Percentiles rank a stretch among this genome's conserved stretches.
phyloP scores from a whole-genome alignment of 192 early-diverging fungal species.

The Podila clonocystis region DNA sequence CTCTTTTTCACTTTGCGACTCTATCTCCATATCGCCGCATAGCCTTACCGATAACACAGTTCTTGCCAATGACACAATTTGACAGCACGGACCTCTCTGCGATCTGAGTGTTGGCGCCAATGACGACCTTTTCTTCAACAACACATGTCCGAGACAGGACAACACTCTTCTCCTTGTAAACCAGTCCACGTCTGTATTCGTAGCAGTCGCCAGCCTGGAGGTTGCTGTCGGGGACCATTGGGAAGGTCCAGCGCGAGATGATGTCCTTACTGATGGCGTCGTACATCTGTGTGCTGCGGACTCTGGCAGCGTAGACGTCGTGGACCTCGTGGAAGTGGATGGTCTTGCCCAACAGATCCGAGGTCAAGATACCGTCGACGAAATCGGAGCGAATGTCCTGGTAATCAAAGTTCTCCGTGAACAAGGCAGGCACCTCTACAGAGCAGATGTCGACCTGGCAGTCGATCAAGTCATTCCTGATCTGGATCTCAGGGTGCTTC shows the following conservation, averaged over 20 bases:
- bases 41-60: constrained; percentile 72
- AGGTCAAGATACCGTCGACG: constrained; percentile 88
- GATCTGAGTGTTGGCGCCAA: constrained; percentile 81
- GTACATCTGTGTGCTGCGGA: constrained; percentile 77
- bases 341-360: constrained; percentile 86
- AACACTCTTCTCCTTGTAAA: constrained; percentile 87
- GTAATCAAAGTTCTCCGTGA: constrained; percentile 98
- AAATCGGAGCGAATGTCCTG: constrained; percentile 92
- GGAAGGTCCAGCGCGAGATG: constrained; percentile 92
- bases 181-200: constrained; percentile 77
- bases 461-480: constrained; percentile 95
- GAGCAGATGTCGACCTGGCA: constrained; percentile 94
- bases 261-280: constrained; percentile 86
- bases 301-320: constrained; percentile 73
- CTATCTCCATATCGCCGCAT: no score
- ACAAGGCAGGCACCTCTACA: constrained; percentile 88
- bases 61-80: constrained; percentile 86
- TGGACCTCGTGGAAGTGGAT: constrained; percentile 85
- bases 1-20: no score
- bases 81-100: constrained; percentile 75
- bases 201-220: constrained; percentile 75
- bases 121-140: constrained; percentile 81
- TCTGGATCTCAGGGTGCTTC: constrained; percentile 74
- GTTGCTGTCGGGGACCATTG: constrained; percentile 92
- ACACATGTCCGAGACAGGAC: constrained; percentile 74